Percentiles rank a stretch among this genome's conserved stretches.
These are phyloP conservation scores for Rhynchospora tenuis DNA, from an alignment of 176 grass and related monocot genomes.

Conservation along the genomic window DNA sequence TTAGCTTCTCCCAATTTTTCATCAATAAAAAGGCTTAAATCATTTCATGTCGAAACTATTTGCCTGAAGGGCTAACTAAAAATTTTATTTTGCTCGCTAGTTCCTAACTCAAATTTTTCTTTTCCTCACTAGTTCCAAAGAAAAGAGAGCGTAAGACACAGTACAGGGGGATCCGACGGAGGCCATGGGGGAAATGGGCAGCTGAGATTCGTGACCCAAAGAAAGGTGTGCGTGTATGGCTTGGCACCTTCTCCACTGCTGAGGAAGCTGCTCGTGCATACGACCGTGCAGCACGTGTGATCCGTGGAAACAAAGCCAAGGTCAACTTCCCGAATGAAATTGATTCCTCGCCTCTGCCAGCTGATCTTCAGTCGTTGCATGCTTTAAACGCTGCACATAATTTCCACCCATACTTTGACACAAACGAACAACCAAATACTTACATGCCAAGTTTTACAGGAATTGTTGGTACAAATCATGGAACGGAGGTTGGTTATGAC, in stretches of 20 bases:
- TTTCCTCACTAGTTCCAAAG: neutral
- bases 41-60: neutral
- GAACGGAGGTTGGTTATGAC: neutral
- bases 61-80: neutral
- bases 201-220: slow-evolving; percentile 29
- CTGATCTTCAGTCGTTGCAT: neutral
- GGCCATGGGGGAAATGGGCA: slow-evolving; percentile 32
- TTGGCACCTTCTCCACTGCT: slow-evolving; percentile 76
- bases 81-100: neutral
- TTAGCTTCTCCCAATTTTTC: too few species aligned
- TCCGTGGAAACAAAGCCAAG: slow-evolving; percentile 78
- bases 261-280: slow-evolving; percentile 80
- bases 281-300: slow-evolving; percentile 63
- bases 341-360: neutral
- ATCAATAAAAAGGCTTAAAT: too few species aligned
- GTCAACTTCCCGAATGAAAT: slow-evolving; percentile 82
- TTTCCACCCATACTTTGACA: neutral
- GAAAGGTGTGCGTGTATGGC: slow-evolving; percentile 85
- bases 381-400: neutral
- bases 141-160: slow-evolving; percentile 58
- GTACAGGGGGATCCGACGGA: slow-evolving; percentile 60
- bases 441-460: slow-evolving; percentile 2
- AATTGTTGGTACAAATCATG: neutral
- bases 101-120: neutral
- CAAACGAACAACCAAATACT: neutral